Base-by-base conservation (phyloP, 2,329 filamentous ascomycete species). In the Coniochaeta hoffmannii region DNA sequence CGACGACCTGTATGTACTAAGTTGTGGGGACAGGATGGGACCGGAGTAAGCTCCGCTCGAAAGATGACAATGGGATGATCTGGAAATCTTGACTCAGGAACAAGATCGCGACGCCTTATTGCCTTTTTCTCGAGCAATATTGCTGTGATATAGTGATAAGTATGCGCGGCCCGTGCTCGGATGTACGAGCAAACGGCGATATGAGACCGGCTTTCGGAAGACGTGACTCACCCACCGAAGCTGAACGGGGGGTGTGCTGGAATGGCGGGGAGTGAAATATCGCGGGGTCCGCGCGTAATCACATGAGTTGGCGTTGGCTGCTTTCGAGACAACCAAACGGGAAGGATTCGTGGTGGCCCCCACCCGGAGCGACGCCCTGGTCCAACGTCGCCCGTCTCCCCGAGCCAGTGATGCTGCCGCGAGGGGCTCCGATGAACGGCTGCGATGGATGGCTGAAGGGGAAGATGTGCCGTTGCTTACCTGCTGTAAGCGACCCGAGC, bases 281-380 rank as follows among this genome's bases (percentile, higher is more conserved):
- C 41, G 49, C 49, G 26, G 28, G 49, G 49, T 34, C 24, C 15
- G 24, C 50, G 28, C 50, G 50, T 12, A 26, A 32, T 53, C 50
- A 53, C 50, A 53, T 53, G 50, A 53, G 10, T 28, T 38, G 50
- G 32, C 17, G 50, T 38, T 32, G 34, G 17, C n/a, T 36, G 35
- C 8, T 36, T 17, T 41, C 17, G 36, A 11, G 17, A 2, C 17
- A n/a, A n/a, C n/a, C 30, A 11, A 26, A 44, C 38, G 8, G 38
- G 38, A 44, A 26, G 38, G 38, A 28, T 46, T 11, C 7, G 26
- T 8, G 15, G 41, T 22, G 22, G 41, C 41, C 41, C 30, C 41
- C 19, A 24, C 41, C 12, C 38, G 38, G 38, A 24, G 9, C 15
- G 5, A 32, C 30, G 30, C 19, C 19, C 12, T 19, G 14, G 12